phyloP scores from a whole-genome alignment of 306 rosid genomes.

The Quercus agrifolia region DNA sequence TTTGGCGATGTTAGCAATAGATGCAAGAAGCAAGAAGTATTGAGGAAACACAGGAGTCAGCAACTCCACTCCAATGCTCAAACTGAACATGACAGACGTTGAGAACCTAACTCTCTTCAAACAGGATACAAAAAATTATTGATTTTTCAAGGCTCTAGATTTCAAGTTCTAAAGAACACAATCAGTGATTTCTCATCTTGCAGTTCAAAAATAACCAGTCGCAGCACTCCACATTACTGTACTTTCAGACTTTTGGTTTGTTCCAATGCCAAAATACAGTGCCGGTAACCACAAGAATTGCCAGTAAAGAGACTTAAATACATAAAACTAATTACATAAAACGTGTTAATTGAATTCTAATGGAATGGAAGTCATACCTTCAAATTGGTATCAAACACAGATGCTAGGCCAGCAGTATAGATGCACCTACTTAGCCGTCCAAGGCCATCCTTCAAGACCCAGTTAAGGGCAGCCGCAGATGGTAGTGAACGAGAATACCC shows the following conservation, averaged over 20 bases:
- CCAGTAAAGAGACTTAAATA: not conserved
- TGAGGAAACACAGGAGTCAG: conserved; percentile 75
- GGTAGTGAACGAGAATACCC: conserved; percentile 82
- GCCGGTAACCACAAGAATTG: conserved; percentile 17
- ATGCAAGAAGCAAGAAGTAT: conserved; percentile 79
- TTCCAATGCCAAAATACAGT: conserved; percentile 24
- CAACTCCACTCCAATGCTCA: conserved; percentile 86
- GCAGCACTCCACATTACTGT: conserved; percentile 16
- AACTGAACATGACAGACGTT: conserved; percentile 67
- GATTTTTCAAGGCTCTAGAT: conserved; percentile 10
- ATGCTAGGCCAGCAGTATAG: conserved; percentile 86
- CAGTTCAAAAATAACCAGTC: conserved; percentile 29
- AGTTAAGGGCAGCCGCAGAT: conserved; percentile 88
- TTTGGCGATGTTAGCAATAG: conserved; percentile 83
- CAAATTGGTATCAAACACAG: conserved; percentile 83
- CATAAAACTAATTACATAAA: not conserved
- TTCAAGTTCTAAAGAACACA: not conserved
- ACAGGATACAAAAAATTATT: conserved; percentile 5
- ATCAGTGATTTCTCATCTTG: conserved; percentile 12
- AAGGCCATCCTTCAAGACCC: conserved; percentile 92
- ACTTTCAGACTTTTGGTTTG: conserved; percentile 13
- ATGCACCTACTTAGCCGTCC: conserved; percentile 85
- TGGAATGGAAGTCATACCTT: conserved; percentile 48
- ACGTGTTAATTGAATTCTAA: not conserved
- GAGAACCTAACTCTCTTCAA: conserved; percentile 86